phyloP scores from a whole-genome alignment of 306 rosid genomes.

The Benincasa hispida region DNA sequence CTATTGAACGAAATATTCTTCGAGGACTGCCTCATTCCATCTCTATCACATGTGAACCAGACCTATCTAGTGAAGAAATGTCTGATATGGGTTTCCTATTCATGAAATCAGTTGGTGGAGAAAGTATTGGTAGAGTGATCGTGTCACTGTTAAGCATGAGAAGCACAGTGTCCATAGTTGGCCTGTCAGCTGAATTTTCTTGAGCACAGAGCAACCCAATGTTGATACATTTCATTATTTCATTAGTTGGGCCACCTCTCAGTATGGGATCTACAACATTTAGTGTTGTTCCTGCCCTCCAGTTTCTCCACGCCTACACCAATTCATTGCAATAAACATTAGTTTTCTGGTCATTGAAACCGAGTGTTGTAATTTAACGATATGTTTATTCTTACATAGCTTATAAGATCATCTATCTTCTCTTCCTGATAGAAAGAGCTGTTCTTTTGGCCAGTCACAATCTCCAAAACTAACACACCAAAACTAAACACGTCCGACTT shows the following conservation, averaged over 20 bases:
- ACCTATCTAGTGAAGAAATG: background rate
- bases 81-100: background rate
- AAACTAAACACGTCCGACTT: conserved; percentile 22
- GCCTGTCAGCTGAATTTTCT: conserved; percentile 37
- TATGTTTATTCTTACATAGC: conserved; percentile 4
- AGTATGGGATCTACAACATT: conserved; percentile 24
- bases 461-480: conserved; percentile 19
- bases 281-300: conserved; percentile 15
- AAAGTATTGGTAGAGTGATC: conserved; percentile 14
- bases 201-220: conserved; percentile 40
- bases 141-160: conserved; percentile 32
- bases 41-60: background rate
- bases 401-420: background rate
- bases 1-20: background rate
- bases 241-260: conserved; percentile 10
- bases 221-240: conserved; percentile 37
- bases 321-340: background rate
- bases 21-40: background rate
- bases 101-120: conserved; percentile 19
- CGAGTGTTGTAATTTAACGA: background rate
- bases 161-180: conserved; percentile 36
- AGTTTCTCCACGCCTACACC: conserved; percentile 32
- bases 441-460: conserved; percentile 7
- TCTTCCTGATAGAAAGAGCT: background rate
- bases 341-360: background rate